Evolutionary conservation across 2,329 filamentous ascomycete genomes (phyloP).

Genomic region (Coniochaeta sp.): DNA sequence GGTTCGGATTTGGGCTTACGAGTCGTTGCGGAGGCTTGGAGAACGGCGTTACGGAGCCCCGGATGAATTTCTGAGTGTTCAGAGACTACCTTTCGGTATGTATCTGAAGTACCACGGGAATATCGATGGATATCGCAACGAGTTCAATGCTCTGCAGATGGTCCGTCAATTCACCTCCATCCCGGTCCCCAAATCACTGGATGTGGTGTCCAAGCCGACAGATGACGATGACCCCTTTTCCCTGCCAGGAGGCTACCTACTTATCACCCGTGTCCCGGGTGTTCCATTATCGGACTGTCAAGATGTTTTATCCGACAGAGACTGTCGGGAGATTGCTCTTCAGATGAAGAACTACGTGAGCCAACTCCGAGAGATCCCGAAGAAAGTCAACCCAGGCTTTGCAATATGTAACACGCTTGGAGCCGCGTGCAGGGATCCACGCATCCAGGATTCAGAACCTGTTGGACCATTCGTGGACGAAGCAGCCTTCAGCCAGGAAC

Average conservation of each 20-base stretch:
- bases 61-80: background rate
- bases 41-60: background rate
- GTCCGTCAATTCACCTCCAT: conserved; percentile 18
- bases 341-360: conserved; percentile 18
- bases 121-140: background rate
- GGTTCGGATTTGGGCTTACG: background rate
- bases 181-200: conserved; percentile 16
- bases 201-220: conserved; percentile 11
- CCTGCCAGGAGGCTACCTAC: conserved; percentile 4
- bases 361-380: conserved; percentile 19
- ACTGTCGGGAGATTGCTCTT: conserved; percentile 13
- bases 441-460: conserved; percentile 13
- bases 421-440: conserved; percentile 16
- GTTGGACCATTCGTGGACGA: background rate
- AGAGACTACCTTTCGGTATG: background rate
- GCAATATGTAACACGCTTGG: conserved; percentile 23
- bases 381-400: conserved; percentile 5
- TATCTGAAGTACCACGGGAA: background rate
- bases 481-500: conserved; percentile 18
- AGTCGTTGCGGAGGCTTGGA: background rate
- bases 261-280: conserved; percentile 14
- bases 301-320: conserved; percentile 16
- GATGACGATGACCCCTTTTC: conserved; percentile 6
- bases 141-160: background rate
- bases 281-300: conserved; percentile 12